Conservation (phyloP, 225 moss, liverwort and hornwort species). For the Takakia lepidozioides region DNA sequence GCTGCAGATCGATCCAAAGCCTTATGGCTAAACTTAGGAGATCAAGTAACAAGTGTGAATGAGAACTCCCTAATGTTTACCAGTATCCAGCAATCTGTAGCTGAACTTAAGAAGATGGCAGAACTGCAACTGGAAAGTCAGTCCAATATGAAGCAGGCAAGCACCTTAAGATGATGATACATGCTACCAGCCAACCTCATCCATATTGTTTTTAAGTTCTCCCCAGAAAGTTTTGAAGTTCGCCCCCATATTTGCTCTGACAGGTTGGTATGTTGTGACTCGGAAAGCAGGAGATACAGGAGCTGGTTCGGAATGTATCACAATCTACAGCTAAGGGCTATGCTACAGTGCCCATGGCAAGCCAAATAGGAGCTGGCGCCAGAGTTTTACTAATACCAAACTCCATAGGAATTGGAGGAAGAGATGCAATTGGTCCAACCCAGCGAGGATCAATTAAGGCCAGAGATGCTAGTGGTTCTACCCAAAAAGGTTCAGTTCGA, state of each 20-base stretch:
- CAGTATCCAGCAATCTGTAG: background rate
- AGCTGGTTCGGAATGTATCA: background rate
- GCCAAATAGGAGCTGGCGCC: background rate
- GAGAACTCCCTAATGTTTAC: background rate
- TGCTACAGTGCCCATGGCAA: background rate
- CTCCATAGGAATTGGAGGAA: too few species aligned
- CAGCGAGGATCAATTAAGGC: too few species aligned
- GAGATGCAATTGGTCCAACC: too few species aligned
- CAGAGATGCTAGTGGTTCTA: too few species aligned
- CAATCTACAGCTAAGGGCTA: background rate
- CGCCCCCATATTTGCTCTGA: too few species aligned
- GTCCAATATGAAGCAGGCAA: background rate
- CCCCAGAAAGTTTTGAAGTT: too few species aligned
- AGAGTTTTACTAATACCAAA: too few species aligned
- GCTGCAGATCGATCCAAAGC: background rate
- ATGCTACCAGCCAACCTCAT: too few species aligned
- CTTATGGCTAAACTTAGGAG: background rate
- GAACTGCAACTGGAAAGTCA: background rate
- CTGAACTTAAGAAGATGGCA: background rate
- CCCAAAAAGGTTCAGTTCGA: too few species aligned
- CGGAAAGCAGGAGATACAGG: slow-evolving; percentile 2
- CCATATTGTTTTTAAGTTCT: too few species aligned
- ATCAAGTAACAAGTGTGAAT: background rate
- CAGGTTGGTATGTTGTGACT: background rate
- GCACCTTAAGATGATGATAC: too few species aligned